A percentile compares a stretch with the other conserved stretches of the same genome.
These are phyloP conservation scores for Colletotrichum shisoi DNA, from an alignment of 2,329 filamentous ascomycete genomes.

Conservation along the genomic window DNA sequence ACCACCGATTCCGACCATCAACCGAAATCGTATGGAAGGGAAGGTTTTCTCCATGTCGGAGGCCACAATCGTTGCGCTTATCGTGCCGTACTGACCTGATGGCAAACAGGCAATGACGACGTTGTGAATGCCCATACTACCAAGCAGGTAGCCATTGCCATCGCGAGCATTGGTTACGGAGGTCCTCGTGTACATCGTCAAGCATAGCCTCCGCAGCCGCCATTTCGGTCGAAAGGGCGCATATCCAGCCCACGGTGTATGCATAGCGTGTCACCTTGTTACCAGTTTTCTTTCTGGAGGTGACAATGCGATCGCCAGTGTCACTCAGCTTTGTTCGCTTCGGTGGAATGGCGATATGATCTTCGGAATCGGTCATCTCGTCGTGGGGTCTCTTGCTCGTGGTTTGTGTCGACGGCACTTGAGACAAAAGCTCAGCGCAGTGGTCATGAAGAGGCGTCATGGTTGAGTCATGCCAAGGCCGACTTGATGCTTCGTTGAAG, in stretches of 20 bases:
- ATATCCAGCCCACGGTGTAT: slow-evolving; percentile 41
- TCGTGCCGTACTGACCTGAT: slow-evolving; percentile 19
- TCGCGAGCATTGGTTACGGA: background rate
- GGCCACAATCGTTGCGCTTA: background rate
- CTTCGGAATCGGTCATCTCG: too few relatives aligned
- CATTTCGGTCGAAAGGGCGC: slow-evolving; percentile 39
- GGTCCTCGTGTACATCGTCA: slow-evolving; percentile 29
- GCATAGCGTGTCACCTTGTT: slow-evolving; percentile 4
- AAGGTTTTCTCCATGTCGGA: slow-evolving; percentile 40
- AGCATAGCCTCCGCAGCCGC: slow-evolving; percentile 40
- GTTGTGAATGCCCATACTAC: slow-evolving; percentile 8
- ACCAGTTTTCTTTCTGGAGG: background rate
- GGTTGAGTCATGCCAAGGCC: too few relatives aligned
- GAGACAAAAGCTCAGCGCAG: too few relatives aligned
- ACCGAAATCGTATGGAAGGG: slow-evolving; percentile 10
- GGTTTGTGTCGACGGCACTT: too few relatives aligned
- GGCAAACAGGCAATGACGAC: slow-evolving; percentile 28
- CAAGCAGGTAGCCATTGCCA: slow-evolving; percentile 7
- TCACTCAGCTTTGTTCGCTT: background rate
- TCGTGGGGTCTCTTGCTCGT: too few relatives aligned
- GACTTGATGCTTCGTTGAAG: too few relatives aligned
- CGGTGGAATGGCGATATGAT: background rate
- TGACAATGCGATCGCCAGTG: too few relatives aligned
- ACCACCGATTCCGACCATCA: slow-evolving; percentile 46
- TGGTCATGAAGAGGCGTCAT: too few relatives aligned